Evolutionary conservation across 73 alveolate genomes (phyloP).

Genomic region (Tetrahymena elliotti): DNA sequence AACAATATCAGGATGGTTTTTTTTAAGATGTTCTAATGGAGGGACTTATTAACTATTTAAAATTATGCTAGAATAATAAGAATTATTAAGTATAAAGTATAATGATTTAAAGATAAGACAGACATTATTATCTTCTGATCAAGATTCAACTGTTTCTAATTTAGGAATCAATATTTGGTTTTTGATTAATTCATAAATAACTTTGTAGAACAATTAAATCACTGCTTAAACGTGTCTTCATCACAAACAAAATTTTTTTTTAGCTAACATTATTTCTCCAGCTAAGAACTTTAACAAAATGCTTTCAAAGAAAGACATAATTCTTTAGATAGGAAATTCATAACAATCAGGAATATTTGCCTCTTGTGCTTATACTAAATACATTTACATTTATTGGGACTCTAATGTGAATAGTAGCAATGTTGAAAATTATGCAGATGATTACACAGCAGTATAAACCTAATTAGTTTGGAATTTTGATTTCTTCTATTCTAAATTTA

Average conservation of each 20-base stretch:
- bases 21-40: not conserved
- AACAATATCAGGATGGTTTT: not conserved
- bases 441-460: not conserved
- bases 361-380: not conserved
- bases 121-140: not conserved
- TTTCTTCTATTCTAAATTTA: not conserved
- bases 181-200: not conserved
- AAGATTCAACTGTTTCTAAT: not conserved
- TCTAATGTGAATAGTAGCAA: not conserved
- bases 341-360: not conserved
- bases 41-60: not conserved
- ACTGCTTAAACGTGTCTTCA: not conserved
- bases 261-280: not conserved
- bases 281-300: not conserved
- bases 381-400: not conserved
- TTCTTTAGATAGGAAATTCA: not conserved
- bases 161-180: not conserved
- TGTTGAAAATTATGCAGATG: not conserved
- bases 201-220: not conserved
- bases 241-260: not conserved
- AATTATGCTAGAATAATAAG: not conserved
- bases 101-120: not conserved
- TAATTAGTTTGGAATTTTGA: not conserved
- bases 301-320: not conserved
- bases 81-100: not conserved